Evolutionary conservation across 2,329 filamentous ascomycete species (phyloP), one percentile per base, ranked within the genome.

Genomic region (Colletotrichum godetiae): DNA sequence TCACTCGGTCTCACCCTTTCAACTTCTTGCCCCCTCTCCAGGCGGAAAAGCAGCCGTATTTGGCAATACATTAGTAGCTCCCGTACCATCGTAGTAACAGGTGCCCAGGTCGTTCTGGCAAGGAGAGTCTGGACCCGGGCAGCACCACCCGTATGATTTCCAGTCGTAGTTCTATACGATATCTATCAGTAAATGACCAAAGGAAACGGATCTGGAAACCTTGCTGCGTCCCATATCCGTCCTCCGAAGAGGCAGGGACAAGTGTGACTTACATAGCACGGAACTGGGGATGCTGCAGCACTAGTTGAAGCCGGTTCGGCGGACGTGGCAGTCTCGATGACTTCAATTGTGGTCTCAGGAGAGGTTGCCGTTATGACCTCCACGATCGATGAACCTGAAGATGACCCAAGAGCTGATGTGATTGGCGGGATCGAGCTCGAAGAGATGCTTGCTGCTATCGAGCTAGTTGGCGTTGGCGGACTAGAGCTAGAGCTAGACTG

Each of bases 211-310:
- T 19, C 15, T 7, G 10, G 7, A 10, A 49, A n/a, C 8, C 3
- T n/a, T 10, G 19, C 7, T 11, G 19, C 3, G 10, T 49, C 1
- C 42, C n/a, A 19, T 4, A 7, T 15, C 19, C 6, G 15, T 49
- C 42, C 6, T 11, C 19, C n/a, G 42, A 0, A 49, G n/a, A n/a
- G 19, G 6, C 4, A 24, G 58, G 58, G 6, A 53, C 53, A 19
- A 56, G 22, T 6, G 12, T n/a, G 6, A 60, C 68, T 60, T 10
- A 70, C 68, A 24, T 70, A 70, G 5, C 61, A 70, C 8, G 61
- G 61, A 22, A 70, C 55, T 5, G 68, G 68, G 19, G 68, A n/a
- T 10, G 68, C 37, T 11, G 29, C 55, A 0, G 53, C 24, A 52
- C 29, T 66, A 29, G 61, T 66, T 4, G n/a, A 4, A 35, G 33